These are phyloP conservation scores for Mimosa pudica DNA, from an alignment of 306 rosid species.

Conservation along the genomic window DNA sequence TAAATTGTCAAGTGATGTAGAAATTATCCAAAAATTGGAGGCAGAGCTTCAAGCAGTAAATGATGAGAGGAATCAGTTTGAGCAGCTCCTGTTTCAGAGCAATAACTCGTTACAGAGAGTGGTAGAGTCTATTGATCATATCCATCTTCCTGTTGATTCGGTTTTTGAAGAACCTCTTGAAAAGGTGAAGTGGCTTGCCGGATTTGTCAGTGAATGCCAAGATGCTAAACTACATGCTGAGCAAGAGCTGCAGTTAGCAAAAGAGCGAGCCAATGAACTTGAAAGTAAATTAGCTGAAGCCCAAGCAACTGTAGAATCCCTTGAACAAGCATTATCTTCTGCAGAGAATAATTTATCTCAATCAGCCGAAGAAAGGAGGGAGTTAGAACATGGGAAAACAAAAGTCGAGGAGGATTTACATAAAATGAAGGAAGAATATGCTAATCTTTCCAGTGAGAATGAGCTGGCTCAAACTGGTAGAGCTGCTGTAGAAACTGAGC, in stretches of 20 bases:
- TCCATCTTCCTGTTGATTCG: conserved; percentile 64
- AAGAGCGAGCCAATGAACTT: conserved; percentile 52
- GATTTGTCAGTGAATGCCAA: conserved; percentile 59
- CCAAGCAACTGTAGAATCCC: conserved; percentile 51
- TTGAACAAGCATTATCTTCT: conserved; percentile 66
- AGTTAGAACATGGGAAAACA: conserved; percentile 56
- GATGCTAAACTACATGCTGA: conserved; percentile 63
- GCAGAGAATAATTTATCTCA: conserved; percentile 57
- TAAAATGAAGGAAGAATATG: conserved; percentile 57
- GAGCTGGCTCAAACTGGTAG: conserved; percentile 65
- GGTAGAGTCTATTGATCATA: conserved; percentile 66
- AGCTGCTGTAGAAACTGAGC: conserved; percentile 64
- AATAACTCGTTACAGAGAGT: conserved; percentile 68
- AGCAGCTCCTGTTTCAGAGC: conserved; percentile 75
- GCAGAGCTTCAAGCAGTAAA: conserved; percentile 65
- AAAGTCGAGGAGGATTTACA: conserved; percentile 64
- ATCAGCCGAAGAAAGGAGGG: conserved; percentile 68
- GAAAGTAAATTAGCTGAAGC: conserved; percentile 63
- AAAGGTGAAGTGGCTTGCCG: conserved; percentile 78
- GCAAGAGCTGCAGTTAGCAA: conserved; percentile 56
- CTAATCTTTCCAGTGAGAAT: conserved; percentile 57
- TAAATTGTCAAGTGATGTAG: conserved; percentile 60
- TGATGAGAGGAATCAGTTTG: conserved; percentile 68
- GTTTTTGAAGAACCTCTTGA: conserved; percentile 74
- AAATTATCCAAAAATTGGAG: conserved; percentile 68